Base-by-base conservation (phyloP, 1,139 yeast species). In the Saccharomyces hybrid region DNA sequence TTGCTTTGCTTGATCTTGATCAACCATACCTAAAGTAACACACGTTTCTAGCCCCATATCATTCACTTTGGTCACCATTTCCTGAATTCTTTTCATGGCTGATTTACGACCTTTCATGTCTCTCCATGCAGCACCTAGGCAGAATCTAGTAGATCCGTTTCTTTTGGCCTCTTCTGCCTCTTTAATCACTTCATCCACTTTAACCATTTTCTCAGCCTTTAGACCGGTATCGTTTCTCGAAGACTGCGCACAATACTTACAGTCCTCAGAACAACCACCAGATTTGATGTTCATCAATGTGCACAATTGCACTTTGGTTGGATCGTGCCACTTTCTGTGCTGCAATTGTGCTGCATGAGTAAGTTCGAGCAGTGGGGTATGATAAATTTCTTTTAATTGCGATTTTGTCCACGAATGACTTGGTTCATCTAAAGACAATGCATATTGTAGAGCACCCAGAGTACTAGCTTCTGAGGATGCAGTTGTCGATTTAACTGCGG, bases 111-210 rank as follows among this genome's bases (percentile, higher is more conserved):
- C 95, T 50, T 76, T 74, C 95, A 87, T 86, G 59, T 86, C 93
- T 66, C 95, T 77, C 93, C 93, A 87, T 1, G 95, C 95, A 11
- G 93, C 89, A 48, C 95, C 95, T 84, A 86, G 82, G 66, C 95
- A 86, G 65, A 86, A 86, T 58, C 95, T 75, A 0, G 95, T 86
- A 0, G 86, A 80, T 0, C 93, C 93, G 59, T 85, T 85, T 4
- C 65, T 73, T 63, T 84, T 83, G 4, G 95, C 93, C 53, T 77
- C 77, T 50, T 71, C 72, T 0, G 95, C 95, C 48, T 82, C 84
- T 51, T 73, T 76, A 65, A 84, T 72, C 1, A 87, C 93, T 28
- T 77, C 76, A 2, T 84, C 90, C 12, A 85, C 67, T 27, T 75
- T 72, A 24, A 85, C 77, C 71, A 86, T 71, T 64, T 82, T 82